These are phyloP conservation scores for Penicillium sp. DNA, from an alignment of 2,329 filamentous ascomycete genomes.

Conservation along the genomic window DNA sequence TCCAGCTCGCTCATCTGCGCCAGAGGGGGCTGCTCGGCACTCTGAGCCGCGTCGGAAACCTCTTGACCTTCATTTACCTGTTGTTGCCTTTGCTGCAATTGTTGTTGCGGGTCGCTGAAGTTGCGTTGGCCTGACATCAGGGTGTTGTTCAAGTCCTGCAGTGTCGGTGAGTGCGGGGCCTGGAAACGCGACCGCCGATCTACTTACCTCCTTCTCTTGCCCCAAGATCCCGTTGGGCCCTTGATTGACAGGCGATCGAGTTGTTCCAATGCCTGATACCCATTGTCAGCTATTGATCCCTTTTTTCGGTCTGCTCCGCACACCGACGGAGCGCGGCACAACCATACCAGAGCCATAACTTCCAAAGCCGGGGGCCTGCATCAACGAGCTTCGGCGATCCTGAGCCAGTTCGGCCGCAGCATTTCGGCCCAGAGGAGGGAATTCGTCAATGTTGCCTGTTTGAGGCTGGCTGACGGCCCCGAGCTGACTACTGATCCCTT, in stretches of 20 bases:
- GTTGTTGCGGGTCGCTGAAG: slow-evolving; percentile 40
- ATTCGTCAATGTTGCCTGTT: slow-evolving; percentile 63
- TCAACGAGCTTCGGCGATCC: slow-evolving; percentile 55
- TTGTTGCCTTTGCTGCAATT: slow-evolving; percentile 40
- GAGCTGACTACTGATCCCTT: slow-evolving; percentile 57
- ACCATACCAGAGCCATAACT: slow-evolving; percentile 44
- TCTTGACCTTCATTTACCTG: slow-evolving; percentile 43
- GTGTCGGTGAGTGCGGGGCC: slow-evolving; percentile 18
- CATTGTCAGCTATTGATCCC: slow-evolving; percentile 18
- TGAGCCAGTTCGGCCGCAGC: slow-evolving; percentile 55
- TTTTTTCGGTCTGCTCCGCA: slow-evolving; percentile 11
- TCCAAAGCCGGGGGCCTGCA: slow-evolving; percentile 54
- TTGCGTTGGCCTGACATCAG: slow-evolving; percentile 39
- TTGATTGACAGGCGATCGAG: slow-evolving; percentile 50
- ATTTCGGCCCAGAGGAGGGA: slow-evolving; percentile 62
- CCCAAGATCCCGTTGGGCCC: slow-evolving; percentile 46
- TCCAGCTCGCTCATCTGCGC: slow-evolving; percentile 65
- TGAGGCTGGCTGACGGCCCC: slow-evolving; percentile 56
- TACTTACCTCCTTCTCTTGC: slow-evolving; percentile 46
- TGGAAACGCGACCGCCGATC: slow-evolving; percentile 15
- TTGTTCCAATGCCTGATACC: slow-evolving; percentile 38
- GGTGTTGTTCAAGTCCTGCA: slow-evolving; percentile 42
- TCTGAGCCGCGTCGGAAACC: slow-evolving; percentile 35
- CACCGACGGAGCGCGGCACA: slow-evolving; percentile 34
- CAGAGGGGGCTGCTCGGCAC: slow-evolving; percentile 46